phyloP scores from a whole-genome alignment of 2,329 filamentous ascomycete genomes.

The Fusarium sp. region DNA sequence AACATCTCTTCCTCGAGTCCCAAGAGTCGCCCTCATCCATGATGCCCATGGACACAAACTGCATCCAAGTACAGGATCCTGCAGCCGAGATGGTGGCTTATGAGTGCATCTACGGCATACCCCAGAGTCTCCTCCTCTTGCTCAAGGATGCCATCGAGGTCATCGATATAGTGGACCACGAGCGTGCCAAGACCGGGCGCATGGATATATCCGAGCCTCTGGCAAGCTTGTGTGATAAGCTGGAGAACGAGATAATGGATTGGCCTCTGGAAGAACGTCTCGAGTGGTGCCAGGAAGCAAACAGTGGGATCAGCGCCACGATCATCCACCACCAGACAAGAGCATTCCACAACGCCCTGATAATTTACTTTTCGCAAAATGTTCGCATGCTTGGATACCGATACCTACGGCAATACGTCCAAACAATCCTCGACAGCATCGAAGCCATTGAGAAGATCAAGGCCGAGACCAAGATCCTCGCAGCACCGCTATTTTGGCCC shows the following conservation, averaged over 20 bases:
- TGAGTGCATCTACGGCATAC: slow-evolving; percentile 32
- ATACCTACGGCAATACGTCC: slow-evolving; percentile 36
- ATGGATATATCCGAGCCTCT: not conserved
- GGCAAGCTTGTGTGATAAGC: slow-evolving; percentile 14
- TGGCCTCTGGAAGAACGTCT: slow-evolving; percentile 20
- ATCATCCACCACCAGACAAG: slow-evolving; percentile 31
- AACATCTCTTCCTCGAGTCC: not conserved
- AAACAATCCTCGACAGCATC: slow-evolving; percentile 36
- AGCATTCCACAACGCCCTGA: slow-evolving; percentile 47
- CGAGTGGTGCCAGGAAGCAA: not conserved
- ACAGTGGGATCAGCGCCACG: slow-evolving; percentile 14
- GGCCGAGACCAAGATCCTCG: slow-evolving; percentile 31
- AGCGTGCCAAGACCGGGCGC: slow-evolving; percentile 1
- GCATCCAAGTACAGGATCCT: not conserved
- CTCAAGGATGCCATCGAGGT: slow-evolving; percentile 24
- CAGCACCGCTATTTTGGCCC: slow-evolving; percentile 46
- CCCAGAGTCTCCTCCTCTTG: slow-evolving; percentile 10
- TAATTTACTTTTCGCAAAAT: slow-evolving; percentile 47
- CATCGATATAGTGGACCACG: slow-evolving; percentile 20
- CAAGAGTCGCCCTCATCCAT: not conserved
- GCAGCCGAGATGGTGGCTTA: slow-evolving; percentile 1
- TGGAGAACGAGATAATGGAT: slow-evolving; percentile 27
- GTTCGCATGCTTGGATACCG: slow-evolving; percentile 33
- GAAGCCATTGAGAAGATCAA: slow-evolving; percentile 45
- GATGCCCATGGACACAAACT: not conserved